phyloP scores from a whole-genome alignment of 2,329 filamentous ascomycete species.

The Penicillium italicum region DNA sequence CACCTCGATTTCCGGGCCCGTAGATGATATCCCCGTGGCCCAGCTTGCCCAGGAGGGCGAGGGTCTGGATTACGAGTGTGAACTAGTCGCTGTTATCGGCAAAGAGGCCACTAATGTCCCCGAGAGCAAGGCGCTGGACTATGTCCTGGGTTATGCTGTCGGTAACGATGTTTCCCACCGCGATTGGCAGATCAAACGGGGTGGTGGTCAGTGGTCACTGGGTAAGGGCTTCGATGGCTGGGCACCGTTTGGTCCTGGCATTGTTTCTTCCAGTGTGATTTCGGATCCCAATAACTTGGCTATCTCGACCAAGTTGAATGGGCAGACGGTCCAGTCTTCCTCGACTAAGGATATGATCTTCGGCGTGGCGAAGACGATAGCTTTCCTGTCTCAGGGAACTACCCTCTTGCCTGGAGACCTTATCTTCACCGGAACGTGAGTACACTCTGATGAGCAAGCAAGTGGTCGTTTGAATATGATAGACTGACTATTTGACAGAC shows the following conservation, averaged over 20 bases:
- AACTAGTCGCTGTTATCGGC: slow-evolving; percentile 70
- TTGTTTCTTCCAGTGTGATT: slow-evolving; percentile 56
- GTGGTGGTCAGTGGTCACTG: slow-evolving; percentile 66
- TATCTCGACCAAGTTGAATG: slow-evolving; percentile 50
- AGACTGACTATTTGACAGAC: slow-evolving; percentile 55
- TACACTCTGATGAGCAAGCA: slow-evolving; percentile 8
- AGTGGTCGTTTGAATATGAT: slow-evolving; percentile 22
- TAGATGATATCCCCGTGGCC: slow-evolving; percentile 64
- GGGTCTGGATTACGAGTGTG: slow-evolving; percentile 77
- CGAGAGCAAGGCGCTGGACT: slow-evolving; percentile 63
- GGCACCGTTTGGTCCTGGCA: slow-evolving; percentile 69
- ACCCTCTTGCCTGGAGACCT: slow-evolving; percentile 42
- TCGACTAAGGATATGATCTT: slow-evolving; percentile 51
- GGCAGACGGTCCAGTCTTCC: slow-evolving; percentile 47
- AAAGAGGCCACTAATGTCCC: slow-evolving; percentile 63
- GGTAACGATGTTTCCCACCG: slow-evolving; percentile 79
- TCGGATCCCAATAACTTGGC: slow-evolving; percentile 40
- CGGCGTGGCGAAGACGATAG: slow-evolving; percentile 44
- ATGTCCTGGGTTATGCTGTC: slow-evolving; percentile 70
- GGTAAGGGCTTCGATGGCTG: slow-evolving; percentile 74
- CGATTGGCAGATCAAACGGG: slow-evolving; percentile 68
- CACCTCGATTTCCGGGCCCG: slow-evolving; percentile 63
- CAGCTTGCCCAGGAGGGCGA: slow-evolving; percentile 60
- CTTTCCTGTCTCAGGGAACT: slow-evolving; percentile 46
- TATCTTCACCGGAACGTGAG: slow-evolving; percentile 47